These are phyloP conservation scores for Leishmania amazonensis DNA, from an alignment of 208 protist genomes.

Conservation along the genomic window DNA sequence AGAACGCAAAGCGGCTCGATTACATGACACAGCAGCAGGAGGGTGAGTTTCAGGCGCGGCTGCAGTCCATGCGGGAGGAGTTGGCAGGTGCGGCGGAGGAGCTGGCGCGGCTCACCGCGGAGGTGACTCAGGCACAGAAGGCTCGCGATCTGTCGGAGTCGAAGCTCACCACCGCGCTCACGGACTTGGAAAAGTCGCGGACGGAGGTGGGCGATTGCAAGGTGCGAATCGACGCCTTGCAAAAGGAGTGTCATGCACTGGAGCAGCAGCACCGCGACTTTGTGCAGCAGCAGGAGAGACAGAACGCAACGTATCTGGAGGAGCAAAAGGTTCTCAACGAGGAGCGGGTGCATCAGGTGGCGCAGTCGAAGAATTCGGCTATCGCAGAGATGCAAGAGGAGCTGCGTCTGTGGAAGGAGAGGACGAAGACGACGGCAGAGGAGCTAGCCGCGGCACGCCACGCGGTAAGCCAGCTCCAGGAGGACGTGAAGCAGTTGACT, in stretches of 20 bases:
- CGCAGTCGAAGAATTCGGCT: slow-evolving; percentile 45
- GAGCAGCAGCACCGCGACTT: slow-evolving; percentile 59
- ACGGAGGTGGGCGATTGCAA: slow-evolving; percentile 19
- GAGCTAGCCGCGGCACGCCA: slow-evolving; percentile 62
- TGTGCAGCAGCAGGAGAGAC: slow-evolving; percentile 43
- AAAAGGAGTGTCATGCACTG: slow-evolving; percentile 33
- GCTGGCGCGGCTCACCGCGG: slow-evolving; percentile 36
- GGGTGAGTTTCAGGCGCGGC: slow-evolving; percentile 47
- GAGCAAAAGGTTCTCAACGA: slow-evolving; percentile 50
- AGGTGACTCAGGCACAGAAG: slow-evolving; percentile 26
- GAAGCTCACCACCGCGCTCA: slow-evolving; percentile 14
- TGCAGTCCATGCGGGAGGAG: slow-evolving; percentile 68
- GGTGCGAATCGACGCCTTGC: slow-evolving; percentile 11
- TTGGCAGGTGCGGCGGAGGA: slow-evolving; percentile 37
- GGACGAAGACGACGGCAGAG: slow-evolving; percentile 41
- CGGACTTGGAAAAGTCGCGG: slow-evolving; percentile 30
- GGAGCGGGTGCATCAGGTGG: slow-evolving; percentile 56
- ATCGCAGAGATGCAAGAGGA: slow-evolving; percentile 69
- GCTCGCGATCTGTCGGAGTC: slow-evolving; percentile 26
- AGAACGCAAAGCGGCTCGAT: slow-evolving; percentile 50
- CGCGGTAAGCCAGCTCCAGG: slow-evolving; percentile 37
- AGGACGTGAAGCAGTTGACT: slow-evolving; percentile 52
- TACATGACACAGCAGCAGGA: slow-evolving; percentile 70
- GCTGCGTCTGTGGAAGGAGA: slow-evolving; percentile 45
- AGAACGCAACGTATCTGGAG: slow-evolving; percentile 34